Evolutionary conservation across 2,329 filamentous ascomycete genomes (phyloP), one percentile per base, ranked within the genome.

Genomic region (Cryoendolithus antarcticus): DNA sequence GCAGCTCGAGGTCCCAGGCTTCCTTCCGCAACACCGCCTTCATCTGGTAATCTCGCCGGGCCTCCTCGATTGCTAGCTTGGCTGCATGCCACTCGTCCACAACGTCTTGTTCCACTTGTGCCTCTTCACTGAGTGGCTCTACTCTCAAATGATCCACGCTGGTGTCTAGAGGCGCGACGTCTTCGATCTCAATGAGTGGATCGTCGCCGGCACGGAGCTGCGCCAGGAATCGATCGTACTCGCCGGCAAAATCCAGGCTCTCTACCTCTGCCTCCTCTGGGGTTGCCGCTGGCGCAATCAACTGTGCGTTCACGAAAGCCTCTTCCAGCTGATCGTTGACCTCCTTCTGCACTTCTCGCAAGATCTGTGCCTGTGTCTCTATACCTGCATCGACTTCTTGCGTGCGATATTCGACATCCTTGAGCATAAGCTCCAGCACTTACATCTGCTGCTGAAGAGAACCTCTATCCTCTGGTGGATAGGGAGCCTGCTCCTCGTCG

Each of bases 241-340:
- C 43, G 4, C 37, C 12, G 9, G 42, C 27, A 3, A 49, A 9
- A 12, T 48, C 47, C 9, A 43, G 34, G 1, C 35, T 30, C 9
- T 36, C 15, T 4, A 39, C 13, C 27, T 38, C 9, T 3, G 35
- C 13, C 5, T 31, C 34, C 10, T 10, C 13, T 4, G 13, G 31
- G 2, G 31, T 30, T 4, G 29, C 28, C 9, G 10, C 13, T 1
- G 35, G 34, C 1, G 29, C 30, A 10, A 46, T 11, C 9, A 47
- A 19, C 3, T 29, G 29, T 5, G 43, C 47, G 21, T 15, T 15
- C 2, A 44, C 31, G 28, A 44, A 46, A 4, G 43, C 40, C 6
- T 46, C 43, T n/a, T 46, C 45, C 3, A 49, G 33, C 9, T 29
- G 21, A 1, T 34, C 40, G 9, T 12, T 41, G 11, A 40, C 30